phyloP scores from a whole-genome alignment of 345 rosid species.

The Sonneratia alba region DNA sequence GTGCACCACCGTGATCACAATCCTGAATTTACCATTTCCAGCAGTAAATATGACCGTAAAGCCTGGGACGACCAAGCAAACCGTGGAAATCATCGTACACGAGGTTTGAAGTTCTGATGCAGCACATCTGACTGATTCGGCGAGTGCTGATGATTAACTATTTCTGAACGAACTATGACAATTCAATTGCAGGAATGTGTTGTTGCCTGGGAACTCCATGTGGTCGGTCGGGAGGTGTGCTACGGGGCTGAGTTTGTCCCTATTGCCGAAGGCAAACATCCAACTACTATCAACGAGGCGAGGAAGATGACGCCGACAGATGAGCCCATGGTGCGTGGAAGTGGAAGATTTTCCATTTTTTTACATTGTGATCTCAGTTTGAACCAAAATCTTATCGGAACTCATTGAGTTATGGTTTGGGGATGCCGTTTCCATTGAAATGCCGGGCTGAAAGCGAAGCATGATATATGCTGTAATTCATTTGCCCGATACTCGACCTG shows the following conservation, averaged over 20 bases:
- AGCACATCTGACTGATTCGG: not conserved
- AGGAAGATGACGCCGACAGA: slow-evolving; percentile 50
- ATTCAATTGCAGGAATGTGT: slow-evolving; percentile 52
- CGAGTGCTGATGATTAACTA: not conserved
- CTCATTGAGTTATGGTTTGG: not conserved
- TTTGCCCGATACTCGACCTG: no score
- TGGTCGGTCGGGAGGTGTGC: slow-evolving; percentile 86
- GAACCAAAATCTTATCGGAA: not conserved
- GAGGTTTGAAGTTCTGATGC: slow-evolving; percentile 38
- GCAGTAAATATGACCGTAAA: slow-evolving; percentile 60
- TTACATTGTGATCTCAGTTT: not conserved
- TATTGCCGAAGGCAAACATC: slow-evolving; percentile 43
- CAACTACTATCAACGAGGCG: slow-evolving; percentile 61
- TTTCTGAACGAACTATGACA: not conserved
- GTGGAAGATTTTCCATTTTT: slow-evolving; percentile 51
- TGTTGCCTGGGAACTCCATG: slow-evolving; percentile 74
- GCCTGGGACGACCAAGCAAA: slow-evolving; percentile 65
- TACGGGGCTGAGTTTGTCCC: slow-evolving; percentile 83
- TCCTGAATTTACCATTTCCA: slow-evolving; percentile 60
- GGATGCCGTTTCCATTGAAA: not conserved
- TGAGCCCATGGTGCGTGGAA: slow-evolving; percentile 58
- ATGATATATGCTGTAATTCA: not conserved
- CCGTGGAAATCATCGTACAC: slow-evolving; percentile 68
- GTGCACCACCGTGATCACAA: slow-evolving; percentile 70
- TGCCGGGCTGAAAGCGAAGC: not conserved